These are phyloP conservation scores for Pseudogymnoascus sp. DNA, from an alignment of 2,329 filamentous ascomycete species.

Conservation along the genomic window DNA sequence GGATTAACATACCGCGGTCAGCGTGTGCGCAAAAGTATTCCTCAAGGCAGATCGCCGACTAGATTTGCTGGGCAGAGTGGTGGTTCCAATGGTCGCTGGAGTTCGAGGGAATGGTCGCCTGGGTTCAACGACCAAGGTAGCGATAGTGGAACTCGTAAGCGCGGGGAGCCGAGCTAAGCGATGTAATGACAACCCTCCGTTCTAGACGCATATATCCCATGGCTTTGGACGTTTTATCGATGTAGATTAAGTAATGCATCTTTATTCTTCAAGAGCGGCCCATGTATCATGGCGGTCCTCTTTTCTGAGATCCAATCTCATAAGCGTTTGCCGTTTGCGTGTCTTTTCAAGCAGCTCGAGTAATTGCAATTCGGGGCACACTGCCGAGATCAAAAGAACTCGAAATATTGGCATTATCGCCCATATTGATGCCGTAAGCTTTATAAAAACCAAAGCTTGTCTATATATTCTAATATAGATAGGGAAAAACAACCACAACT, in stretches of 20 bases:
- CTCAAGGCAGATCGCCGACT: not conserved
- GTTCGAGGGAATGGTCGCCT: not conserved
- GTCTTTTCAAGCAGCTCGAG: slow-evolving; percentile 2
- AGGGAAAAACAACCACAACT: slow-evolving; percentile 95
- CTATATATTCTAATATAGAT: slow-evolving; percentile 11
- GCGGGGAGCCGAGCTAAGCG: slow-evolving; percentile 5
- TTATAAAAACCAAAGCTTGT: not conserved
- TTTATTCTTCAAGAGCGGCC: not conserved
- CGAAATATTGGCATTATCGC: slow-evolving; percentile 98
- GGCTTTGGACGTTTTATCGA: not conserved
- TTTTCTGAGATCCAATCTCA: not conserved
- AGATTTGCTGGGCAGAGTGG: not conserved
- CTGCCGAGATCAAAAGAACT: slow-evolving; percentile 43
- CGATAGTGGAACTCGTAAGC: slow-evolving; percentile 6
- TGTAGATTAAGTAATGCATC: slow-evolving; percentile 7
- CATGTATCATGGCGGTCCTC: slow-evolving; percentile 5
- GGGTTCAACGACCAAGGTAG: slow-evolving; percentile 1
- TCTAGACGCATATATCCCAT: not conserved
- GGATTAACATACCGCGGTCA: not conserved
- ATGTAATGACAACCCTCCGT: slow-evolving; percentile 2
- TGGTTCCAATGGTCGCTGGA: not conserved
- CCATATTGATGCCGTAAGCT: slow-evolving; percentile 78
- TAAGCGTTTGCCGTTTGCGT: not conserved
- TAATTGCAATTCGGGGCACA: not conserved
- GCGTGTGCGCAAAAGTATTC: not conserved